Evolutionary conservation across 1,284 basidiomycete species (phyloP).

Genomic region (Ustilago trichophora): DNA sequence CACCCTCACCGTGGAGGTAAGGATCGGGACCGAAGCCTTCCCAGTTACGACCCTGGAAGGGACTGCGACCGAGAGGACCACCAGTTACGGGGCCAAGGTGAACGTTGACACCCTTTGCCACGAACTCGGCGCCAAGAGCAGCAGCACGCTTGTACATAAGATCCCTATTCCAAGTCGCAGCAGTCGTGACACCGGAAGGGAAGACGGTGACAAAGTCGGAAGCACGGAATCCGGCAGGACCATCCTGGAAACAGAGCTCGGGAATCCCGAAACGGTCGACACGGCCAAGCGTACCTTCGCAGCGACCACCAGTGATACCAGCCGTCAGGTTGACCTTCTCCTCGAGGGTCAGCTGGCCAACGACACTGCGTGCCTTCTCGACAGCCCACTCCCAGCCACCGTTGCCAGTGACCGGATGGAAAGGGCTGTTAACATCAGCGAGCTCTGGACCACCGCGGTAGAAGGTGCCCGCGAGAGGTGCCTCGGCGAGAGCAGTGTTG

Average conservation of each 20-base stretch:
- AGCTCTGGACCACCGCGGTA: slow-evolving; percentile 34
- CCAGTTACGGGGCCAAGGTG: slow-evolving; percentile 63
- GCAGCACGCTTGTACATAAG: slow-evolving; percentile 30
- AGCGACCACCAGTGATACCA: slow-evolving; percentile 29
- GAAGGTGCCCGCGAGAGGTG: slow-evolving; percentile 28
- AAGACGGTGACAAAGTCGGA: slow-evolving; percentile 46
- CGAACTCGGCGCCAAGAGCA: slow-evolving; percentile 39
- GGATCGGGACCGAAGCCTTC: slow-evolving; percentile 43
- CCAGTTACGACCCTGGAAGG: slow-evolving; percentile 40
- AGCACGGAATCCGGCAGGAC: slow-evolving; percentile 41
- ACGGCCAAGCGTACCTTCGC: slow-evolving; percentile 32
- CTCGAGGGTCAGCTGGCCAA: slow-evolving; percentile 37
- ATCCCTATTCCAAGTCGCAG: slow-evolving; percentile 43
- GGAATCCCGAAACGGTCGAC: slow-evolving; percentile 42
- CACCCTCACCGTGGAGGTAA: slow-evolving; percentile 36
- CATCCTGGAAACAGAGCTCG: slow-evolving; percentile 46
- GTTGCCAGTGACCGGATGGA: slow-evolving; percentile 32
- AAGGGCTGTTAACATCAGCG: slow-evolving; percentile 30
- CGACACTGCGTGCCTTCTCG: slow-evolving; percentile 29
- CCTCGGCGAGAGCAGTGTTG: slow-evolving; percentile 28
- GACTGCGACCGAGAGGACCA: slow-evolving; percentile 39
- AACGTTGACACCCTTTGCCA: slow-evolving; percentile 40
- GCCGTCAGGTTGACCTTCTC: slow-evolving; percentile 48
- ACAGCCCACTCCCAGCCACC: slow-evolving; percentile 40
- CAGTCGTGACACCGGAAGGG: slow-evolving; percentile 40